phyloP scores from a whole-genome alignment of 495 filamentous ascomycete species.

The Apiosordaria backusii region DNA sequence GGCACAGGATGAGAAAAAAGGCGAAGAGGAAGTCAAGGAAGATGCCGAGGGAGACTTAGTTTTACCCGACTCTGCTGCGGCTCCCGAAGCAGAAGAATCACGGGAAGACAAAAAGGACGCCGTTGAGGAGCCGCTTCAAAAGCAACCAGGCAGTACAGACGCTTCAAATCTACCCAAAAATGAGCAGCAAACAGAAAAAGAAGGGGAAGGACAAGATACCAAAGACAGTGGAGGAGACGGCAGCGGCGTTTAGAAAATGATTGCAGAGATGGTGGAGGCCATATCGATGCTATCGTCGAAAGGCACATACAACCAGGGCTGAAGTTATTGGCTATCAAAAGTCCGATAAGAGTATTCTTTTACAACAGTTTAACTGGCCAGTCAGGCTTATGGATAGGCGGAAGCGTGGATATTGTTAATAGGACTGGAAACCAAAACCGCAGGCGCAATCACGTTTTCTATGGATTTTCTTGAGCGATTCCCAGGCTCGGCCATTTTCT shows the following conservation, averaged over 20 bases:
- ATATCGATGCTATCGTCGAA: too few species aligned
- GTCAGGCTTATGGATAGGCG: neutral
- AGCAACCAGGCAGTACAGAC: neutral
- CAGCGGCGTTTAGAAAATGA: neutral
- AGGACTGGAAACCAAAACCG: too few species aligned
- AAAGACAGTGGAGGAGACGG: neutral
- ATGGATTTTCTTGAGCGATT: too few species aligned
- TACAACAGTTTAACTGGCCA: neutral
- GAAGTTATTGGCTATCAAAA: too few species aligned
- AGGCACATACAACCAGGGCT: too few species aligned
- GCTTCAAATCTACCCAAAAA: neutral
- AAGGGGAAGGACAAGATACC: neutral
- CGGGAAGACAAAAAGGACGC: neutral
- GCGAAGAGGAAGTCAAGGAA: conserved; percentile 14
- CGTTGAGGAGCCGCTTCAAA: neutral
- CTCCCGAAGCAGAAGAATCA: neutral
- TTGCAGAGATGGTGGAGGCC: neutral
- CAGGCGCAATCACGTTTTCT: too few species aligned
- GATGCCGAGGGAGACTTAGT: conserved; percentile 24
- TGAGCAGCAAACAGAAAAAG: neutral
- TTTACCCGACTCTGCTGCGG: conserved; percentile 10
- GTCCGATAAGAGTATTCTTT: neutral
- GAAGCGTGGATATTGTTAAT: neutral
- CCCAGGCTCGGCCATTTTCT: too few species aligned
- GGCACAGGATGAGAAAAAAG: conserved; percentile 16